These are phyloP conservation scores for Saccharomycopsis lassenensis DNA, from an alignment of 805 yeast genomes.

Conservation along the genomic window DNA sequence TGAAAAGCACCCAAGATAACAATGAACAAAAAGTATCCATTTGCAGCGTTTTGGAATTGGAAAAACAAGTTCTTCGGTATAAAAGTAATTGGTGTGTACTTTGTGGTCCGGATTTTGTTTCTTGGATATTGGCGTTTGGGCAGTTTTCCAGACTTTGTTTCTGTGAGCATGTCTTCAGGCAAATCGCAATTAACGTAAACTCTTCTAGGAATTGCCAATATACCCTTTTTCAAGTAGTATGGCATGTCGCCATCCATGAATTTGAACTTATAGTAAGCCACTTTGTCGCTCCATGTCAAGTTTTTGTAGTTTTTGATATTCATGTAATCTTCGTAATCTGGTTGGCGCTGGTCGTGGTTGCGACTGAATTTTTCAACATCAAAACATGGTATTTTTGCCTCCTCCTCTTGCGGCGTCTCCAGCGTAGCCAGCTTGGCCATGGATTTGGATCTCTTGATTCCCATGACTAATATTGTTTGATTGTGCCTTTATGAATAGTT, in stretches of 20 bases:
- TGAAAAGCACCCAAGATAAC: slow-evolving; percentile 69
- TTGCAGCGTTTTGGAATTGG: slow-evolving; percentile 86
- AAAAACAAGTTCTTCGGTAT: slow-evolving; percentile 71
- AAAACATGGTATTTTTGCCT: too few relatives aligned
- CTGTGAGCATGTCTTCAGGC: slow-evolving; percentile 34
- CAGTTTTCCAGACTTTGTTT: too few relatives aligned
- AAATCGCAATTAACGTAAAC: slow-evolving; percentile 40
- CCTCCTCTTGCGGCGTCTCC: too few relatives aligned
- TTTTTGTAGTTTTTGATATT: slow-evolving; percentile 10
- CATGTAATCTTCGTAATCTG: slow-evolving; percentile 11
- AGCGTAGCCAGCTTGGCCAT: too few relatives aligned
- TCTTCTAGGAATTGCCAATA: slow-evolving; percentile 22
- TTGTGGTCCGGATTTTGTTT: slow-evolving; percentile 90
- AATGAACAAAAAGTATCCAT: slow-evolving; percentile 71
- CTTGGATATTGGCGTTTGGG: slow-evolving; percentile 74
- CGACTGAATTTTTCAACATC: too few relatives aligned
- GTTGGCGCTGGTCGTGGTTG: too few relatives aligned
- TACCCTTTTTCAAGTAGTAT: slow-evolving; percentile 6
- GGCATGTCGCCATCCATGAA: slow-evolving; percentile 9
- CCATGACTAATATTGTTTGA: too few relatives aligned
- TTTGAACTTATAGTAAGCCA: slow-evolving; percentile 2
- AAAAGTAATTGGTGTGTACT: slow-evolving; percentile 84
- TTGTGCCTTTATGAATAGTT: too few relatives aligned
- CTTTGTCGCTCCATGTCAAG: slow-evolving; percentile 8
- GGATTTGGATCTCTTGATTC: too few relatives aligned